Evolutionary conservation across 179 eudicot genomes (phyloP), one percentile per base, ranked within the genome.

Genomic region (Corrigiola litoralis): DNA sequence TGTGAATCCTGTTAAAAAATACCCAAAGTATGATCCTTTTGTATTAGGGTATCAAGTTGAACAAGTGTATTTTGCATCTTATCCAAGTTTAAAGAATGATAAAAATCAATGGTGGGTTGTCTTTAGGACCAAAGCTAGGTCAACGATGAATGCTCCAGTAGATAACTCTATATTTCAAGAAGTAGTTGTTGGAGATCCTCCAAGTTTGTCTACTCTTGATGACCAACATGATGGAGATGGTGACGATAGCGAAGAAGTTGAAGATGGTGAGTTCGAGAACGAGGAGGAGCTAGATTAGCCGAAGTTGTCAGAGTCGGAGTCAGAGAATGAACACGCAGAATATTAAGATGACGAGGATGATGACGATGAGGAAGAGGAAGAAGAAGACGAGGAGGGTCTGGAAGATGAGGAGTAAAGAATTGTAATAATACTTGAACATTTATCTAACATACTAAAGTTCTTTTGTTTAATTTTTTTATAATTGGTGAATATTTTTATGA

Each of bases 41-140:
- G 61, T 57, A 4, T 6, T 36, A 16, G 18, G n/a, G 25, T 8
- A 25, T 6, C 56, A 51, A 3, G 56, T 51, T 8, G 16, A 51
- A 9, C 56, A 51, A 63, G 58, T 51, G 13, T 52, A 28, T 12
- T 32, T 18, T 24, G 16, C 63, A 0, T 32, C 54, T 11, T 56
- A 67, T 12, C 63, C 54, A 31, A 56, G 71, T n/a, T 2, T 44
- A 21, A 67, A 40, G 6, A 45, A 23, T 23, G 63, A 67, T 11
- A 56, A 21, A 21, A 24, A 16, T n/a, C 38, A 56, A 41, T 55
- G 62, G 70, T 21, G 62, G 62, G 70, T 44, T 29, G 63, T 66
- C 5, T 44, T 66, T 52, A 29, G 40, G 1, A 31, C 38, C 6
- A 59, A 58, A 33, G 29, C 45, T 2, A 25, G 58, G 28, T 36